Conservation (phyloP, 192 early-diverging fungal genomes). For the Geosiphon pyriformis region DNA sequence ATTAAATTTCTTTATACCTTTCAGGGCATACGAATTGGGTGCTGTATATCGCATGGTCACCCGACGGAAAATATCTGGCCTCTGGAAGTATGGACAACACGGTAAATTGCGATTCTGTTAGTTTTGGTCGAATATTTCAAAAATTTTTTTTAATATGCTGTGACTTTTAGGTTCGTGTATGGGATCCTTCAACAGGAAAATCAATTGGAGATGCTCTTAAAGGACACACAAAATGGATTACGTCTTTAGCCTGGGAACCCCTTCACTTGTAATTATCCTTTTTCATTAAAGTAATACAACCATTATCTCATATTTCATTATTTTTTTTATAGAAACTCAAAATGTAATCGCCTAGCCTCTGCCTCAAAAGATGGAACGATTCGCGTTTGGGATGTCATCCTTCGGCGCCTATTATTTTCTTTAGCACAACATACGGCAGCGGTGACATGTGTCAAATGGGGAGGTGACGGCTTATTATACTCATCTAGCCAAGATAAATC, state of each 20-base stretch:
- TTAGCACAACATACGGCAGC: constrained; percentile 88
- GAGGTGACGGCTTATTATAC: constrained; percentile 91
- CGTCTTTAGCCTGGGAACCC: constrained; percentile 90
- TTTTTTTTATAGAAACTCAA: constrained; percentile 49
- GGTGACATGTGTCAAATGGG: constrained; percentile 94
- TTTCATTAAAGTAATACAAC: neutral
- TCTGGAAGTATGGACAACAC: constrained; percentile 94
- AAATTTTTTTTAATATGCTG: neutral
- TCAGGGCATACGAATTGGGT: constrained; percentile 91
- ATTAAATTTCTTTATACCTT: constrained; percentile 6
- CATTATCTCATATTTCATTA: neutral
- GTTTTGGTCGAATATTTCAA: too few species aligned
- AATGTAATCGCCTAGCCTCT: constrained; percentile 76
- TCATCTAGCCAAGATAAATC: constrained; percentile 90
- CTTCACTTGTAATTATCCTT: constrained; percentile 60
- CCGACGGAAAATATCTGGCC: constrained; percentile 76
- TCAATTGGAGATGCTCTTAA: constrained; percentile 67
- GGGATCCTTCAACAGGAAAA: constrained; percentile 86
- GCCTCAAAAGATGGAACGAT: constrained; percentile 93
- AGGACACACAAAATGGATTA: constrained; percentile 88
- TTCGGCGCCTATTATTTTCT: constrained; percentile 66
- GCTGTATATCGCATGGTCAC: constrained; percentile 87
- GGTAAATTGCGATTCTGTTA: constrained; percentile 35
- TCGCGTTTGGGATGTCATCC: constrained; percentile 86
- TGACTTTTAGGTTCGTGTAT: constrained; percentile 56